Evolutionary conservation across 1,139 yeast genomes (phyloP), one percentile per base, ranked within the genome.

Genomic region (Martiniozyma asiatica): DNA sequence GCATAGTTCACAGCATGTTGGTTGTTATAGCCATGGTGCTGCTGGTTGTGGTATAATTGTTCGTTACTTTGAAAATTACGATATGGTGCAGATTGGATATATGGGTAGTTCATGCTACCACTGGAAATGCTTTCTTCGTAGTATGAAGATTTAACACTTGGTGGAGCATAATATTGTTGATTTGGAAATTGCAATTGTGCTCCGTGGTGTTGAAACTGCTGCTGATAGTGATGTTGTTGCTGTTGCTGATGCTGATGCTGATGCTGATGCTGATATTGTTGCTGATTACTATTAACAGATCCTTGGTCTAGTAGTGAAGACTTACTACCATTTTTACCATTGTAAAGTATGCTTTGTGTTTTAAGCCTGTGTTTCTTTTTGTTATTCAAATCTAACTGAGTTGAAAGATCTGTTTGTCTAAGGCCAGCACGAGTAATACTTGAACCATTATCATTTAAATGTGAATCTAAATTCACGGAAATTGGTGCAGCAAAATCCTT

Each of bases 351-450:
- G 17, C 39, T 32, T 19, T 39, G 41, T 2, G 47, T 40, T 20
- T 38, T 39, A 6, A 32, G 28, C 21, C 38, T 31, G 18, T 35
- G 34, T 15, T 38, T 41, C 31, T 37, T 37, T 13, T 35, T 36
- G 10, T 24, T 32, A 12, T 35, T 26, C 11, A 20, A 31, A 11
- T 34, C 35, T n/a, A 43, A 22, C 17, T 35, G 44, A 9, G 33
- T 33, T 3, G 34, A 17, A 14, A 45, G 22, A 27, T 42, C 37
- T 3, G 48, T 43, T 24, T 44, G 46, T 23, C 47, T 37, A 6
- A 45, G 29, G 1, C 50, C 50, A 2, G 44, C 44, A 12, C 41
- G 25, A 7, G 38, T 33, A 3, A 35, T 32, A 8, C 40, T 24
- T 6, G 46, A 35, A 7, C 29, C 29, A 6, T 37, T 31, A 56